Evolutionary conservation across 2,329 filamentous ascomycete genomes (phyloP).

Genomic region (Ascochyta clinopodiicola): DNA sequence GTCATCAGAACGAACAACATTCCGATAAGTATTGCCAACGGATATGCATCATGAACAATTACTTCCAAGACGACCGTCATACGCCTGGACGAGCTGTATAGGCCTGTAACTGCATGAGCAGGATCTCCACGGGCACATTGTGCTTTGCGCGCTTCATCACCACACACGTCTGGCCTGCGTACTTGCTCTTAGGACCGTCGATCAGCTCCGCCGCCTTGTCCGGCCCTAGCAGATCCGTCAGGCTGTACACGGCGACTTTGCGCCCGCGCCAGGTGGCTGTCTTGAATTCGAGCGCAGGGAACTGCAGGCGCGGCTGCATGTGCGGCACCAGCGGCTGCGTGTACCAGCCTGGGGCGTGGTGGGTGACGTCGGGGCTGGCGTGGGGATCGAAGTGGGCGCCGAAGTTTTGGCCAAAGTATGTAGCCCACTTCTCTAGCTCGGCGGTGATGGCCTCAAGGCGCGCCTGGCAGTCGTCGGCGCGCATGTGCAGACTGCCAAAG

Average conservation of each 20-base stretch:
- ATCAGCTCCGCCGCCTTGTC: slow-evolving; percentile 35
- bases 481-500: slow-evolving; percentile 33
- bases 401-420: slow-evolving; percentile 25
- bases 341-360: slow-evolving; percentile 38
- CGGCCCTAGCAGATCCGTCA: slow-evolving; percentile 43
- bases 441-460: slow-evolving; percentile 20
- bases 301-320: slow-evolving; percentile 37
- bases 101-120: slow-evolving; percentile 42
- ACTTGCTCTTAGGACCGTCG: slow-evolving; percentile 21
- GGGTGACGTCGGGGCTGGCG: slow-evolving; percentile 26
- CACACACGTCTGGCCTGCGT: slow-evolving; percentile 32
- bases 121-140: slow-evolving; percentile 37
- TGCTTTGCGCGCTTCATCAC: slow-evolving; percentile 38
- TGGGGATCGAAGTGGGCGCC: slow-evolving; percentile 35
- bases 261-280: slow-evolving; percentile 39
- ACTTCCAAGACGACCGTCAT: neutral
- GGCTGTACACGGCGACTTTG: slow-evolving; percentile 44
- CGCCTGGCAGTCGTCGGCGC: slow-evolving; percentile 31
- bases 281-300: slow-evolving; percentile 40
- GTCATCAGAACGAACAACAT: neutral
- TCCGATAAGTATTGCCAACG: neutral
- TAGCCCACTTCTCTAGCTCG: slow-evolving; percentile 33
- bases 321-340: slow-evolving; percentile 31
- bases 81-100: slow-evolving; percentile 35
- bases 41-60: neutral